Evolutionary conservation across 1,284 basidiomycete genomes (phyloP), one percentile per base, ranked within the genome.

Genomic region (Filobasidium uniguttulatum): DNA sequence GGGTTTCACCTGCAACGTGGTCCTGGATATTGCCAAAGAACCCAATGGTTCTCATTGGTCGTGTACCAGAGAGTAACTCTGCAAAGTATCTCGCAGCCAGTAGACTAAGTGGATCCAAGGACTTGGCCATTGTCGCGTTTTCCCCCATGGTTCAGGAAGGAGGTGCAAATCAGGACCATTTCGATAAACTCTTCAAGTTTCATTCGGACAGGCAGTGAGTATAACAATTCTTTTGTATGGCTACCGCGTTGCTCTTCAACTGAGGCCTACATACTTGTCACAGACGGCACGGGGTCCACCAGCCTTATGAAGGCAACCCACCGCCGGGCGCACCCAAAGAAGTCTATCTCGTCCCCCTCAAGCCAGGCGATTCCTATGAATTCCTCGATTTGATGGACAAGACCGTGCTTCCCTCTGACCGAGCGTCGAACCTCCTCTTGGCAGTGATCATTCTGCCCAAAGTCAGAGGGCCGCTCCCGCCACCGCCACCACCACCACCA

Each of bases 301-400:
- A 86, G 56, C 88, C 87, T 10, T 89, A 86, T 81, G 73, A 71
- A 48, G 75, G 20, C 75, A 28, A 79, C 79, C 80, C 82, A 55
- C 83, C 86, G 5, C 68, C 77, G 55, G 76, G 78, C 54, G 82
- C 82, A 17, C 85, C 87, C 26, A 81, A 82, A 56, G 90, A 96
- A 64, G 69, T 93, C 29, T 96, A 96, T 61, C 76, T 93, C 52
- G 77, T 93, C 19, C 90, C 90, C 1, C 67, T 94, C 5, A 72
- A 76, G 17, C 75, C 83, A 14, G 72, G 70, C 23, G 77, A 83
- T 45, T 67, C 86, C 0, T 90, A 89, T 0, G 87, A 91, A 52
- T 88, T 82, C 59, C 76, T 91, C 55, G 85, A 90, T 57, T 72
- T 93, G 1, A 69, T 93, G 47, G 88, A 91, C 59, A 76, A 83